Base-by-base conservation (phyloP, 495 filamentous ascomycete species). In the Penicillium psychrofluorescens region DNA sequence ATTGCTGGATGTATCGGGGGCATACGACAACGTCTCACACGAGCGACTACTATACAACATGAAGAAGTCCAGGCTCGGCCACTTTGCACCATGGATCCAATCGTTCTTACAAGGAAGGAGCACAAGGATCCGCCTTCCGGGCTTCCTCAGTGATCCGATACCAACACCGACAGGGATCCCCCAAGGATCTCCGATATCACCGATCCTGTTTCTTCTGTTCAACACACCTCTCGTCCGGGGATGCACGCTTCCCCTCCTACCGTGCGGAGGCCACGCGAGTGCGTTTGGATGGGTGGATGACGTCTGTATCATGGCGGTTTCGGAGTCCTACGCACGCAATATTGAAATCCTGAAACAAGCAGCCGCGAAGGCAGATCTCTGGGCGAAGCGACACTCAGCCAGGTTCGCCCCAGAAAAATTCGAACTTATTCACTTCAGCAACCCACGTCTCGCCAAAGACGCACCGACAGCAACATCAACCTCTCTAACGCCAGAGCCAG, bases 121-220 rank as follows among this genome's bases (percentile, higher is more conserved):
- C 30, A 32, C 30, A 11, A 32, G 30, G 11, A 32, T 32, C 30
- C 30, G 30, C 41, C 42, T 57, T 10, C 33, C 43, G 10, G 45
- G 45, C 15, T 40, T 40, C n/a, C 11, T 30, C 2, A 39, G 32
- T 4, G 31, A 13, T 8, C 11, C 7, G 12, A 36, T 44, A 8
- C 45, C 36, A 11, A 36, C 16, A 10, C 22, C 36, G 3, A 54
- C 35, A 0, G 51, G 53, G 1, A 56, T 59, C 27, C 53, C 50
- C 0, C 49, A 61, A 38, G 51, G 51, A 0, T 59, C 49, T 1
- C 51, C 51, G 1, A 15, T 64, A n/a, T 62, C 49, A 4, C 54
- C 48, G 2, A 55, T 60, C n/a, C 51, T 64, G 0, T 64, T 51
- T 33, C 40, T 53, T 0, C 29, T 62, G 2, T 59, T 50, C 16